A percentile compares a stretch with the other conserved stretches of the same genome.
Conservation (phyloP, 129 eudicot species). For the Artemisia annua region DNA sequence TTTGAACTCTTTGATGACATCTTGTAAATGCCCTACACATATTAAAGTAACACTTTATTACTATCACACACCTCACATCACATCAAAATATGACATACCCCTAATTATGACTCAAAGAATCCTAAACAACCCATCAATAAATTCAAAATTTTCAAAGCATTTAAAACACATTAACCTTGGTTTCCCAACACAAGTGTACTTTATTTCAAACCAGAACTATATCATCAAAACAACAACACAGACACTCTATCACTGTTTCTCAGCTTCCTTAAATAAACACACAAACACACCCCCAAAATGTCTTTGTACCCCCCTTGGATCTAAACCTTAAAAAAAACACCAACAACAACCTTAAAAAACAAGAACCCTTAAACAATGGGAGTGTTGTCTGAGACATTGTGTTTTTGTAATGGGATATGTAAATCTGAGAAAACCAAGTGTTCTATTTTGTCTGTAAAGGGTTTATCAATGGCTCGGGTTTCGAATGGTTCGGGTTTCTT, state of each 20-base stretch:
- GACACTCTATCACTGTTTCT: too few species aligned
- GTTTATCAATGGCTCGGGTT: conserved; percentile 67
- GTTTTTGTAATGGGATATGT: conserved; percentile 91
- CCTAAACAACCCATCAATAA: conserved; percentile 5
- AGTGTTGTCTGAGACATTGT: conserved; percentile 77
- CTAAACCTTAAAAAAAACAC: conserved; percentile 25
- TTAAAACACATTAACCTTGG: background rate
- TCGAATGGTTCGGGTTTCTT: conserved; percentile 64
- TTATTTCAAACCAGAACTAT: conserved; percentile 16
- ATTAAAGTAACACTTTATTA: too few species aligned
- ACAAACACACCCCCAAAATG: background rate
- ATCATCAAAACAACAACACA: conserved; percentile 11
- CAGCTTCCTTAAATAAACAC: background rate
- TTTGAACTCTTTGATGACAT: too few species aligned
- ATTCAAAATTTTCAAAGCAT: background rate
- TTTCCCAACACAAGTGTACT: background rate
- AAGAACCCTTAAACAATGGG: conserved; percentile 46
- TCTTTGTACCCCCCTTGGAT: conserved; percentile 21
- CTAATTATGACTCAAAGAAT: background rate
- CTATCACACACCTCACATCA: too few species aligned
- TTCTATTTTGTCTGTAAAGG: conserved; percentile 65
- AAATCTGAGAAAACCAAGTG: conserved; percentile 88
- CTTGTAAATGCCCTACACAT: too few species aligned
- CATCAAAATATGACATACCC: too few species aligned
- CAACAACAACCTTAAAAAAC: background rate